These are phyloP conservation scores for Vanrija sp. DNA, from an alignment of 1,284 basidiomycete genomes.

Conservation along the genomic window DNA sequence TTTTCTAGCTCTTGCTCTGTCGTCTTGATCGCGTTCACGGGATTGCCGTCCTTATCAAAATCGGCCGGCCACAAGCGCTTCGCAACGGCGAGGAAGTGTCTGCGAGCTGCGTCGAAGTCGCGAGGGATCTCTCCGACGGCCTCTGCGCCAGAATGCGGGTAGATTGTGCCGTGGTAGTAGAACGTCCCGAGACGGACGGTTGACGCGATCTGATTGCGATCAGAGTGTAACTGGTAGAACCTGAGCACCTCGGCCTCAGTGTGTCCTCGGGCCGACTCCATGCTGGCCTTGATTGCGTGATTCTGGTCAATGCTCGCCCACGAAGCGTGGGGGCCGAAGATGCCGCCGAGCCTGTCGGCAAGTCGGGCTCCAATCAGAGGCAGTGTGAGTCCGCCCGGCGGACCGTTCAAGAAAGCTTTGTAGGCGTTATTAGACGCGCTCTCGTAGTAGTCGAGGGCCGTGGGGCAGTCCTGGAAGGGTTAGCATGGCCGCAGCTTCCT, in stretches of 20 bases:
- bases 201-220: constrained; percentile 78
- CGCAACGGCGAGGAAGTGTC: constrained; percentile 78
- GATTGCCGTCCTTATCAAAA: constrained; percentile 44
- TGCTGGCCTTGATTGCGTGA: constrained; percentile 75
- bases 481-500: background rate
- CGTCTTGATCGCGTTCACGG: constrained; percentile 53
- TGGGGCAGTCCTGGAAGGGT: constrained; percentile 59
- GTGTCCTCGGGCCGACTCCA: constrained; percentile 76
- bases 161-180: constrained; percentile 90
- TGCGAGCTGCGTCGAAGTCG: constrained; percentile 67
- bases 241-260: constrained; percentile 89
- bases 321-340: constrained; percentile 83
- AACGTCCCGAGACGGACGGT: constrained; percentile 84
- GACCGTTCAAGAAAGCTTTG: constrained; percentile 70
- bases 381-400: constrained; percentile 83
- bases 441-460: constrained; percentile 81
- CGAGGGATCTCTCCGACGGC: constrained; percentile 74
- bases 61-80: constrained; percentile 78
- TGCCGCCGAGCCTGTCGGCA: constrained; percentile 85
- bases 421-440: constrained; percentile 80
- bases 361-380: constrained; percentile 76
- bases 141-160: constrained; percentile 70
- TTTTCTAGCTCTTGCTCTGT: constrained; percentile 45
- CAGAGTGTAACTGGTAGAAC: constrained; percentile 90
- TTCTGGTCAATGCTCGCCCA: constrained; percentile 62